These are phyloP conservation scores for Kokia cookei DNA, from an alignment of 441 rosid genomes.

Conservation along the genomic window DNA sequence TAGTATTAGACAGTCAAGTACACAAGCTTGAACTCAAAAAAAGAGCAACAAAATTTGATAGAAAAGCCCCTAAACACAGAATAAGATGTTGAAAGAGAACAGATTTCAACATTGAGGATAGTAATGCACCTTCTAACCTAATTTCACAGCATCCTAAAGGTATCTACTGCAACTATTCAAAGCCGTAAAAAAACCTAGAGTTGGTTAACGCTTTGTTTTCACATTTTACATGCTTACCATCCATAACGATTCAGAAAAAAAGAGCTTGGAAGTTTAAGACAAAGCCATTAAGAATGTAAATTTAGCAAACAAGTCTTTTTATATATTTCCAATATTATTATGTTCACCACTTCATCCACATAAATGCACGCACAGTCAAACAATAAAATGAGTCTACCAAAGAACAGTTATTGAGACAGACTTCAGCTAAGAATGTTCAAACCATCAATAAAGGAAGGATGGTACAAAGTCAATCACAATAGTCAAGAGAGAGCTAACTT, in stretches of 20 bases:
- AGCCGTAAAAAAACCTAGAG: conserved; percentile 3
- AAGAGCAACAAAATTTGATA: neutral
- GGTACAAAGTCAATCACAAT: neutral
- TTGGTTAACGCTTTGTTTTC: neutral
- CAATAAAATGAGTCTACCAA: neutral
- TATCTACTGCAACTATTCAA: neutral
- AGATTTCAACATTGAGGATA: neutral
- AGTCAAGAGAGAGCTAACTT: neutral
- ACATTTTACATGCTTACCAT: neutral
- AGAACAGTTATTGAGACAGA: neutral
- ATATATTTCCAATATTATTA: neutral
- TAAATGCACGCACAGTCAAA: neutral
- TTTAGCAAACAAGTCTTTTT: neutral
- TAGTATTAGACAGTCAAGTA: neutral
- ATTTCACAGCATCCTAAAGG: neutral
- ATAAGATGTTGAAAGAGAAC: neutral
- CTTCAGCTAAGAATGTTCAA: neutral
- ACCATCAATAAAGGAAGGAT: neutral
- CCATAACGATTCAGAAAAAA: neutral
- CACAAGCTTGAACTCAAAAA: neutral
- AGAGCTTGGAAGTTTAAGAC: neutral
- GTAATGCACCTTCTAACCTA: neutral
- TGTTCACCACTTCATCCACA: neutral
- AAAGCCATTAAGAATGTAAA: neutral
- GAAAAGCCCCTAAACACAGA: neutral